Evolutionary conservation across 768 basidiomycete genomes (phyloP).

Genomic region (Xanthoconium stramineum): DNA sequence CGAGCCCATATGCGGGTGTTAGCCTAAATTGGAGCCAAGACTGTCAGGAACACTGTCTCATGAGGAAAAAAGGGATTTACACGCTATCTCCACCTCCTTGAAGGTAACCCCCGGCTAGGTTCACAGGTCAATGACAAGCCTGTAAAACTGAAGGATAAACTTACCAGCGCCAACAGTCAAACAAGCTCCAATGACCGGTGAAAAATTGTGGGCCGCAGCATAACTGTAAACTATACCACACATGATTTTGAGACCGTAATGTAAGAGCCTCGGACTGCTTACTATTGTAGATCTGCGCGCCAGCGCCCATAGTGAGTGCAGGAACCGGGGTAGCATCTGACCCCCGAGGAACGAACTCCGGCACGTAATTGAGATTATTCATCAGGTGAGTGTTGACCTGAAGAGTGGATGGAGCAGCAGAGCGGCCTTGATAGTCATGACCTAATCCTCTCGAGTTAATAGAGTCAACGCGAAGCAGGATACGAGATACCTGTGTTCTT

Average conservation of each 20-base stretch:
- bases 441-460: conserved; percentile 6
- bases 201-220: conserved; percentile 12
- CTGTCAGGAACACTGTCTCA: neutral
- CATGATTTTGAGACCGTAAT: neutral
- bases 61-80: neutral
- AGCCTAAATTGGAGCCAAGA: conserved; percentile 14
- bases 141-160: neutral
- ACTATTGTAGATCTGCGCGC: conserved; percentile 14
- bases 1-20: conserved; percentile 42
- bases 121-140: neutral
- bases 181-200: conserved; percentile 18
- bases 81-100: conserved; percentile 48
- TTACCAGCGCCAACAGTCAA: conserved; percentile 19
- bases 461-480: neutral
- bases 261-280: neutral
- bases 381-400: conserved; percentile 23
- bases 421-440: conserved; percentile 23
- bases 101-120: conserved; percentile 44
- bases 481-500: conserved; percentile 22
- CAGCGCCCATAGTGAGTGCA: conserved; percentile 20
- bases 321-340: conserved; percentile 12
- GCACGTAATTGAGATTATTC: conserved; percentile 9
- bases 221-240: conserved; percentile 16
- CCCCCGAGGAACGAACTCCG: conserved; percentile 20
- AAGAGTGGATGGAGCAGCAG: conserved; percentile 23